Percentiles rank a stretch among this genome's conserved stretches.
Evolutionary conservation across 2,329 filamentous ascomycete species (phyloP).

Genomic region (Cladophialophora psammophila): DNA sequence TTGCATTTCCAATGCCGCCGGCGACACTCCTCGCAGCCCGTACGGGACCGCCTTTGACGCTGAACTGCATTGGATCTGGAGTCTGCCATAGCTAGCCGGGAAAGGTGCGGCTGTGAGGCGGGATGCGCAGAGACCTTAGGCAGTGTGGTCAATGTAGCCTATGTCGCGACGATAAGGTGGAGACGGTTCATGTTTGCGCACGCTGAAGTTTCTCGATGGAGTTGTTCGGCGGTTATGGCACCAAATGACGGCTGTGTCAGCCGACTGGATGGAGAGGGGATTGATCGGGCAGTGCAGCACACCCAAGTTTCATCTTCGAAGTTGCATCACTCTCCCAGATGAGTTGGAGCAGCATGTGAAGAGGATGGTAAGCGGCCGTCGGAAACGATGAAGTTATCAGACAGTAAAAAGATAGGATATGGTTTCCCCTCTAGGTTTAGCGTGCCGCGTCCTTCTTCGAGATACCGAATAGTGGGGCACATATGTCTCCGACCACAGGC

Average conservation of each 20-base stretch:
- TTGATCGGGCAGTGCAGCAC: neutral
- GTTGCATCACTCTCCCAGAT: neutral
- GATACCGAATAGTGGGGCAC: too few relatives aligned
- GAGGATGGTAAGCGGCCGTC: neutral
- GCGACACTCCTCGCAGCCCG: slow-evolving; percentile 23
- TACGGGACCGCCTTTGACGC: slow-evolving; percentile 17
- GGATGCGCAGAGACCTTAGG: neutral
- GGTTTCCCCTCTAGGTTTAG: slow-evolving; percentile 17
- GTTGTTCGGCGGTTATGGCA: neutral
- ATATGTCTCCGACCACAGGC: too few relatives aligned
- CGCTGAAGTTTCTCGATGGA: neutral
- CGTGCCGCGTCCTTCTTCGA: neutral
- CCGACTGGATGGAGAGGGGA: neutral
- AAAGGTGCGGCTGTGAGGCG: neutral
- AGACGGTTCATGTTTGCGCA: neutral
- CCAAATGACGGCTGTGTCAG: neutral
- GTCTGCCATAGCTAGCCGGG: slow-evolving; percentile 7
- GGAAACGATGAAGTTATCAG: neutral
- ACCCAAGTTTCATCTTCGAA: neutral
- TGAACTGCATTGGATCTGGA: neutral
- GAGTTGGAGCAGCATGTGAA: neutral
- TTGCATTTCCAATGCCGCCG: slow-evolving; percentile 27
- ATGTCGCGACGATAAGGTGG: neutral
- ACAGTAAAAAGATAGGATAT: slow-evolving; percentile 10
- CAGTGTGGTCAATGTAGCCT: neutral